These are phyloP conservation scores for Euphrasia confusa DNA, from an alignment of 257 asterid species.

Conservation along the genomic window DNA sequence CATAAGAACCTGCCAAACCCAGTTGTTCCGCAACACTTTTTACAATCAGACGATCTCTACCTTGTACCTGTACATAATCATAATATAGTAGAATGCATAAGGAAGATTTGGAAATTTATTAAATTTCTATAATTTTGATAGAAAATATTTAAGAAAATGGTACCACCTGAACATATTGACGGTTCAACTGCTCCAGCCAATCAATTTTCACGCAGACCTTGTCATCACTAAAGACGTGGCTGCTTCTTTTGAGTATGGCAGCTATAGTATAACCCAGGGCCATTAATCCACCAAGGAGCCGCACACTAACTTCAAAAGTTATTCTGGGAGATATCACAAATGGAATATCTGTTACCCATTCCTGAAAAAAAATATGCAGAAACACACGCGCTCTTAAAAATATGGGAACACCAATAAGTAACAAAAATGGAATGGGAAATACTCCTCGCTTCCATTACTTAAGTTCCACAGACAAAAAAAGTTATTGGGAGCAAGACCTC, in stretches of 20 bases:
- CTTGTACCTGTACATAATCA: conserved; percentile 67
- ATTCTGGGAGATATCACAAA: conserved; percentile 99
- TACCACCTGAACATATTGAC: conserved; percentile 81
- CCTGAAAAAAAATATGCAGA: conserved; percentile 39
- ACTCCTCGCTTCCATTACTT: not conserved
- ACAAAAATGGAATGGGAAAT: too few relatives aligned
- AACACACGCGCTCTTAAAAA: not conserved
- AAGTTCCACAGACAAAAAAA: not conserved
- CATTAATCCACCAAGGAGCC: conserved; percentile 98
- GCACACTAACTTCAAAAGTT: conserved; percentile 94
- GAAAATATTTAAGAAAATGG: too few relatives aligned
- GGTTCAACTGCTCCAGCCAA: conserved; percentile 90
- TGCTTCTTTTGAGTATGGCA: conserved; percentile 87
- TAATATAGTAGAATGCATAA: not conserved
- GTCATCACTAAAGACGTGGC: conserved; percentile 78
- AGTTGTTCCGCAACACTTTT: conserved; percentile 71
- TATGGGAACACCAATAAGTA: too few relatives aligned
- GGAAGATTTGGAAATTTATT: too few relatives aligned
- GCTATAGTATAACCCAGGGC: conserved; percentile 99
- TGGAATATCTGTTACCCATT: conserved; percentile 95
- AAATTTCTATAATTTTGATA: too few relatives aligned
- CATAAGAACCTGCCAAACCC: conserved; percentile 80
- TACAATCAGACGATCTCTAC: conserved; percentile 71
- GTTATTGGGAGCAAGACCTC: conserved; percentile 52
- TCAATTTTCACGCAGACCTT: conserved; percentile 89